Percentiles rank a stretch among this genome's conserved stretches.
Conservation (phyloP, 2,329 filamentous ascomycete genomes). For the Fusarium irregulare region DNA sequence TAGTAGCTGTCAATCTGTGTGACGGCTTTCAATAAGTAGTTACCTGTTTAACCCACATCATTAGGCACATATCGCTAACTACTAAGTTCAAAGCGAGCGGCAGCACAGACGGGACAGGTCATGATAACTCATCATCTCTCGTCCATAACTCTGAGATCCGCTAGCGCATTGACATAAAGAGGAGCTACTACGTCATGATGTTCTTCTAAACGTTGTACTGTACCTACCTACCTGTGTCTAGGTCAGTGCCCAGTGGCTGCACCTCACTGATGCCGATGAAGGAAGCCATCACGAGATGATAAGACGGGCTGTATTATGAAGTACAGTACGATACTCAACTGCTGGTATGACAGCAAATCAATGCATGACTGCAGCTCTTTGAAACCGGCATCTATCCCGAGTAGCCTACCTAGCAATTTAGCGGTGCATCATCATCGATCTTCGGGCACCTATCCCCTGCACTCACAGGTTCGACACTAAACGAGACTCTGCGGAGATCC, state of each 20-base stretch:
- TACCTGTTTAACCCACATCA: background rate
- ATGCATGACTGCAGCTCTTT: slow-evolving; percentile 12
- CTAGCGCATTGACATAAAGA: slow-evolving; percentile 6
- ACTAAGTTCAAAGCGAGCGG: background rate
- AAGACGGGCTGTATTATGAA: background rate
- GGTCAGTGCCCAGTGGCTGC: background rate
- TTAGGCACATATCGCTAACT: background rate
- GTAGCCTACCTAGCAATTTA: slow-evolving; percentile 8
- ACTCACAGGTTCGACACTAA: background rate
- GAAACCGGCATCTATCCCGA: slow-evolving; percentile 17
- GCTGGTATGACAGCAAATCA: slow-evolving; percentile 11
- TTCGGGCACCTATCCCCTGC: slow-evolving; percentile 21
- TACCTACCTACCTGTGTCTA: background rate
- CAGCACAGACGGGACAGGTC: background rate
- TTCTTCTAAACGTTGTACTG: background rate
- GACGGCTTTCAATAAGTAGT: background rate
- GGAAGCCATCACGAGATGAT: slow-evolving; percentile 6
- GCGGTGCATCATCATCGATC: slow-evolving; percentile 34
- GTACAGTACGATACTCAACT: background rate
- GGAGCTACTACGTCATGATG: background rate
- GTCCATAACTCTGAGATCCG: background rate
- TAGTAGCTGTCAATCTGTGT: background rate
- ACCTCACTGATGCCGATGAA: background rate
- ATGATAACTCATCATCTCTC: background rate
- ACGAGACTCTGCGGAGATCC: background rate